Evolutionary conservation across 345 rosid genomes (phyloP).

Genomic region (Microcos paniculata): DNA sequence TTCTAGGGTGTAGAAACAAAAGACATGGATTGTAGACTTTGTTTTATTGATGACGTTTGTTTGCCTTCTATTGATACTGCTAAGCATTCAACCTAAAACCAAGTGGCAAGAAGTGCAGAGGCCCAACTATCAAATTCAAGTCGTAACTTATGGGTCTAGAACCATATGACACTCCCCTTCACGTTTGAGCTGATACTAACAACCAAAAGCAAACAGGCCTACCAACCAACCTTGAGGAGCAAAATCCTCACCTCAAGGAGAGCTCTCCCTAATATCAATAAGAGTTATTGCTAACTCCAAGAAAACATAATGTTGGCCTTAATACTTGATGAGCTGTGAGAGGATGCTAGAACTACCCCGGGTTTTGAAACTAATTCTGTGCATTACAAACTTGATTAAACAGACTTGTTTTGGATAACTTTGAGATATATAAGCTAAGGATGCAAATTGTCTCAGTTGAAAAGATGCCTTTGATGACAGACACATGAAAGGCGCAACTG

Average conservation of each 20-base stretch:
- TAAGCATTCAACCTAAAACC: no score
- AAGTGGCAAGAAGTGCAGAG: no score
- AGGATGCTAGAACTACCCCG: background rate
- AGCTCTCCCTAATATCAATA: background rate
- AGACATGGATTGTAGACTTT: no score
- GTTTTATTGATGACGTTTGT: no score
- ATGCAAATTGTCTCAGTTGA: background rate
- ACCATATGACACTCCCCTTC: no score
- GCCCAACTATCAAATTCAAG: no score
- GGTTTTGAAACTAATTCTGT: background rate
- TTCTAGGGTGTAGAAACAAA: no score
- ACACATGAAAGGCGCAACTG: background rate
- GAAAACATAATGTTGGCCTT: background rate
- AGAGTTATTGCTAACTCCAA: background rate
- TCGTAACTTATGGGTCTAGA: no score
- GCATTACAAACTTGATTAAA: background rate
- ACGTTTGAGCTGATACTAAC: no score
- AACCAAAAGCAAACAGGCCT: no score
- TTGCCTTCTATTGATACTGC: no score
- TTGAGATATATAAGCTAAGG: background rate
- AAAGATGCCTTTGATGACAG: conserved; percentile 1
- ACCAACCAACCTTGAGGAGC: background rate
- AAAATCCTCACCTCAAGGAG: background rate
- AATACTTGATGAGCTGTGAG: background rate
- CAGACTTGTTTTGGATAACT: background rate